Conservation (phyloP, 495 filamentous ascomycete genomes). For the Hyaloscypha bicolor region DNA sequence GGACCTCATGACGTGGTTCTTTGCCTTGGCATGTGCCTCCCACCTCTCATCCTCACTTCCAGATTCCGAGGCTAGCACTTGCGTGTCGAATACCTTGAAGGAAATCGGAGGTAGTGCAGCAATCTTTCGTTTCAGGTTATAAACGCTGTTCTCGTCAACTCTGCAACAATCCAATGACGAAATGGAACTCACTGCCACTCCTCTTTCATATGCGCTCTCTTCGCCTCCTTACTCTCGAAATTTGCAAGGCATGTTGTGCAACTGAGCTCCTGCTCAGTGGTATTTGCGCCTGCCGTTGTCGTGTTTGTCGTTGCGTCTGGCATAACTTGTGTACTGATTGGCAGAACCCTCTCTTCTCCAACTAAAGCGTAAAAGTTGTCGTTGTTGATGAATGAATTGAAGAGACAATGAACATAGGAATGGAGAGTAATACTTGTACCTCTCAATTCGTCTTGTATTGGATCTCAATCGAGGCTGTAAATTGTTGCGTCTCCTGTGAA, state of each 20-base stretch:
- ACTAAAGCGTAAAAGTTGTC: no score
- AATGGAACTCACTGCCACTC: constrained; percentile 30
- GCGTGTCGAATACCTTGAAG: constrained; percentile 18
- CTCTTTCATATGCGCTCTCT: constrained; percentile 25
- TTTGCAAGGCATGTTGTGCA: constrained; percentile 20
- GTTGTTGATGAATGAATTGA: no score
- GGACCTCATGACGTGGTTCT: constrained; percentile 8
- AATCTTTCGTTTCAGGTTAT: constrained; percentile 32
- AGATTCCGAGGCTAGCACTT: constrained; percentile 3
- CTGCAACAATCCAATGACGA: background rate
- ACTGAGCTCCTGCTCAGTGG: background rate
- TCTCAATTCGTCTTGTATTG: no score
- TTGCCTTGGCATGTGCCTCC: constrained; percentile 15
- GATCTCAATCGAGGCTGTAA: no score
- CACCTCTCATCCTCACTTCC: constrained; percentile 1
- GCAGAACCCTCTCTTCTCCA: background rate
- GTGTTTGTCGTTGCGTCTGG: background rate
- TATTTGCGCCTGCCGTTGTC: background rate
- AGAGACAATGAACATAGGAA: no score
- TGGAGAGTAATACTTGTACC: no score
- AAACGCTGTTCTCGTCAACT: constrained; percentile 26
- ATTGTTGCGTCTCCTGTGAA: no score
- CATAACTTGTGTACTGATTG: background rate
- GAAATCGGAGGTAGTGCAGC: constrained; percentile 31
- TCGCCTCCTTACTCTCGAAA: constrained; percentile 19